These are phyloP conservation scores for Endoconidiophora laricicola DNA, from an alignment of 2,329 filamentous ascomycete species.

Conservation along the genomic window DNA sequence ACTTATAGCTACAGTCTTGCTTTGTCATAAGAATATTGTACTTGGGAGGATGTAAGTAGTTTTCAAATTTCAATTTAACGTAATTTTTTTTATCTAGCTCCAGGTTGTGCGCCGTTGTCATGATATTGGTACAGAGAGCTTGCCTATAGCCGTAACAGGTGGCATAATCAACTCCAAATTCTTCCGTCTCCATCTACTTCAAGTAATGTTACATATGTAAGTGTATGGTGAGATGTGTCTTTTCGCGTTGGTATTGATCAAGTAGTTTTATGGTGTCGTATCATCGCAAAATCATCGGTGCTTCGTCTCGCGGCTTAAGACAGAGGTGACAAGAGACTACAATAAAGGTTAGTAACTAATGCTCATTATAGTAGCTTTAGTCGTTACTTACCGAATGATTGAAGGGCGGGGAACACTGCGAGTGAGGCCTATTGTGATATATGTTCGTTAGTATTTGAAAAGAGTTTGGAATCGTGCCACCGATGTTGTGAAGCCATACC, in stretches of 20 bases:
- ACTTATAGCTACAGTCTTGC: too few relatives aligned
- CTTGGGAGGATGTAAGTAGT: too few relatives aligned
- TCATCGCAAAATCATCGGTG: not conserved
- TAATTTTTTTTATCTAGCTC: too few relatives aligned
- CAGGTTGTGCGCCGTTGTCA: too few relatives aligned
- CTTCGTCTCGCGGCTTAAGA: slow-evolving; percentile 26
- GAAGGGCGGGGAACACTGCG: slow-evolving; percentile 83
- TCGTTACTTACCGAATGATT: slow-evolving; percentile 33
- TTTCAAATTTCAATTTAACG: too few relatives aligned
- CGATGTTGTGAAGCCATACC: slow-evolving; percentile 35
- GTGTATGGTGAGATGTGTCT: not conserved
- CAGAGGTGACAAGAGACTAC: slow-evolving; percentile 47
- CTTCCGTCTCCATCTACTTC: too few relatives aligned
- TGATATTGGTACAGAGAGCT: too few relatives aligned
- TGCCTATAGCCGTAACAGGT: too few relatives aligned
- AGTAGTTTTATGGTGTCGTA: not conserved
- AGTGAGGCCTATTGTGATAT: slow-evolving; percentile 54
- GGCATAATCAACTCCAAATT: too few relatives aligned
- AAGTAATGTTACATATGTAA: not conserved
- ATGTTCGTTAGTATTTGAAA: slow-evolving; percentile 16
- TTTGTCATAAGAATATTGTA: too few relatives aligned
- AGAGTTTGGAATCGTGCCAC: not conserved
- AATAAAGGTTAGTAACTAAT: not conserved
- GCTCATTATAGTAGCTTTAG: not conserved
- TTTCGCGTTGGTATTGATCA: not conserved